Evolutionary conservation across 2,329 filamentous ascomycete species (phyloP), one percentile per base, ranked within the genome.

Genomic region (Rhynchosporium secalis): DNA sequence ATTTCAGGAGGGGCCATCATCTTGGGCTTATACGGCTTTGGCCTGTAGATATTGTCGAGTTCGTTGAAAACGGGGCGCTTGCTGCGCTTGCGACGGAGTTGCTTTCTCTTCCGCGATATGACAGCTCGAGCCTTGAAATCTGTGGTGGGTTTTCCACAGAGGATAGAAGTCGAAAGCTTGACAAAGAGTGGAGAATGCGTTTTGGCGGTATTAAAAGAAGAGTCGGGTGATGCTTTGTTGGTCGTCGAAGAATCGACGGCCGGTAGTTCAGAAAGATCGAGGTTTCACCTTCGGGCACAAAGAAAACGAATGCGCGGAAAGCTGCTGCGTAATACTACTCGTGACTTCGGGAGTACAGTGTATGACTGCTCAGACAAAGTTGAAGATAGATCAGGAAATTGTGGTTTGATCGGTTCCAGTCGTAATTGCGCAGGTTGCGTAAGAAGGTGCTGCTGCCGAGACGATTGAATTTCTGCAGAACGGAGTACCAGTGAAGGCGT

Each of bases 101-200:
- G 54, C 61, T 68, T 71, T 66, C 73, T 68, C 69, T 75, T 71
- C 62, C 71, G 62, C 63, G 70, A 72, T 55, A 73, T 69, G 45
- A 66, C 65, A 49, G 66, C 66, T 54, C 71, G 72, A 59, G 68
- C 71, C 61, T 63, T 69, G 46, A 69, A 60, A 45, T 73, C 70
- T 63, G 58, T 69, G 59, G 71, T 73, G 68, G 67, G 74, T 70
- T 74, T 74, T 54, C 69, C 64, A 62, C 75, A 78, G 56, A 82
- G 75, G 45, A 75, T 73, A 58, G 75, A 71, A 67, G 79, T 78
- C 56, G 79, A 78, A 72, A 83, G 78, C 74, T 84, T 82, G 75
- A 87, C 79, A 76, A 89, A 87, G 71, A 89, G 83, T 78, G 85
- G 86, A 69, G 86, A 90, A 86, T 89, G 86, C 86, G 86, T 81